These are phyloP conservation scores for Didymella keratinophila DNA, from an alignment of 2,329 filamentous ascomycete genomes.

Conservation along the genomic window DNA sequence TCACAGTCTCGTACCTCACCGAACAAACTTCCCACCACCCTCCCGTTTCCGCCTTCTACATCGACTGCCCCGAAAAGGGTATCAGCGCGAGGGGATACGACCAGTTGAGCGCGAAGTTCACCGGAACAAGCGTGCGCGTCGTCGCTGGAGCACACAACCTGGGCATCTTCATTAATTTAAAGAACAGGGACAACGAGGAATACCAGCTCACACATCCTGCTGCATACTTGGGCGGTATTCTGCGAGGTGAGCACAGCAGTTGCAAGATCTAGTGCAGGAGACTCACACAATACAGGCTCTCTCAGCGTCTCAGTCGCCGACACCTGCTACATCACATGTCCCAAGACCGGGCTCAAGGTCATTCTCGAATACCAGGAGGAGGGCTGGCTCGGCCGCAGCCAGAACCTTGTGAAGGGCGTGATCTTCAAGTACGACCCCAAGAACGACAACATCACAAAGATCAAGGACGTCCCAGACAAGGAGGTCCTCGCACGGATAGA, in stretches of 20 bases:
- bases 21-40: conserved; percentile 99
- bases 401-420: conserved; percentile 90
- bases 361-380: conserved; percentile 95
- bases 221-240: conserved; percentile 87
- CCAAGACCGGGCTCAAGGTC: conserved; percentile 88
- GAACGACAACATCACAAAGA: conserved; percentile 78
- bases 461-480: conserved; percentile 86
- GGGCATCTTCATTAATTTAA: conserved; percentile 91
- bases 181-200: conserved; percentile 82
- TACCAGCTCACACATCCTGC: conserved; percentile 95
- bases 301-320: conserved; percentile 91
- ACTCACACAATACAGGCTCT: conserved; percentile 59
- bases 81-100: conserved; percentile 90
- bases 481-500: conserved; percentile 83
- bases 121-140: conserved; percentile 91
- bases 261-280: background rate
- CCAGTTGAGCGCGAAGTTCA: conserved; percentile 97
- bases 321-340: conserved; percentile 84
- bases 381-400: conserved; percentile 89
- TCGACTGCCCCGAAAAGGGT: conserved; percentile 90
- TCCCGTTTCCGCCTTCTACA: conserved; percentile 93
- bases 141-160: conserved; percentile 91
- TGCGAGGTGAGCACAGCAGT: conserved; percentile 64
- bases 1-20: conserved; percentile 91
- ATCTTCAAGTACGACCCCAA: conserved; percentile 90